phyloP scores from a whole-genome alignment of 768 basidiomycete genomes.

The Leccinum ochraceum region DNA sequence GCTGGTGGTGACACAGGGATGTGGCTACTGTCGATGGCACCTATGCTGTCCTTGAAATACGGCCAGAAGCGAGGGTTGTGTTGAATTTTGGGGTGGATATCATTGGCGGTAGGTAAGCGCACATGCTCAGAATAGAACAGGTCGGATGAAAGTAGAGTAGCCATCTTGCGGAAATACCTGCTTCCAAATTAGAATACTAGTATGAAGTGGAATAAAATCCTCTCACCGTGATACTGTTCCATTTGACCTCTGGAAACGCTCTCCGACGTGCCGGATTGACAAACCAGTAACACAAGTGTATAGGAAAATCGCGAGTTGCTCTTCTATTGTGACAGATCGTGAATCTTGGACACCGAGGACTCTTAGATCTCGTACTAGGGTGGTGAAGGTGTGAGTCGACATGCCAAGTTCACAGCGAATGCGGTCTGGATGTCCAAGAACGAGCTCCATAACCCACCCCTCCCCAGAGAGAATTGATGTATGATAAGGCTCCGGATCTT shows the following conservation, averaged over 20 bases:
- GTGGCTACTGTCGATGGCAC: neutral
- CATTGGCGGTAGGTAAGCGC: neutral
- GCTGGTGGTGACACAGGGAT: neutral
- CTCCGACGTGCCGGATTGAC: neutral
- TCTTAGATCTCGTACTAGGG: neutral
- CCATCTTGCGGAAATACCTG: neutral
- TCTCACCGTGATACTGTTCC: neutral
- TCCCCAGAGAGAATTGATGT: neutral
- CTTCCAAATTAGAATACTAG: neutral
- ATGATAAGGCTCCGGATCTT: neutral
- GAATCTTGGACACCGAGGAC: neutral
- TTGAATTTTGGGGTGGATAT: neutral
- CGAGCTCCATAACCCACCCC: neutral
- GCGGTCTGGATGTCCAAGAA: neutral
- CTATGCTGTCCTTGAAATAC: neutral
- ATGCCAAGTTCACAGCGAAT: neutral
- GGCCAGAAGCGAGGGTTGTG: neutral
- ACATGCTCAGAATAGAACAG: neutral
- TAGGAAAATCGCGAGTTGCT: neutral
- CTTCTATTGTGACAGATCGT: neutral
- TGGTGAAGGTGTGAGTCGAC: neutral
- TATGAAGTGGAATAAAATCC: neutral
- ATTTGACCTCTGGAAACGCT: neutral
- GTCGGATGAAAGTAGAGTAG: neutral
- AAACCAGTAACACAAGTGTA: conserved; percentile 1